Conservation (phyloP, 306 rosid genomes). For the Myrica gale region DNA sequence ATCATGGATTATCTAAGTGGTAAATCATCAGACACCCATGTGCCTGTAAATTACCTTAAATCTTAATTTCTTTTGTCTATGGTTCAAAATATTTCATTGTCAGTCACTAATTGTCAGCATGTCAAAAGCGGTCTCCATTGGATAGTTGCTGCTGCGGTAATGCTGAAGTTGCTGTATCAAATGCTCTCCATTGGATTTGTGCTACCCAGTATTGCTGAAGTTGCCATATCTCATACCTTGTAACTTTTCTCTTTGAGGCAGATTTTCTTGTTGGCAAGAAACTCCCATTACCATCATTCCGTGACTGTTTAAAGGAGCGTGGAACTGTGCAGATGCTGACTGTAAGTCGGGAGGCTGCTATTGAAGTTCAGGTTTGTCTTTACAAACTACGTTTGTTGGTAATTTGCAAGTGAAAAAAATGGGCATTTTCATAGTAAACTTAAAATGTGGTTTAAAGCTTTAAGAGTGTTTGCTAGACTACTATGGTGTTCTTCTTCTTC, state of each 20-base stretch:
- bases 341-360: conserved; percentile 86
- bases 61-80: conserved; percentile 33
- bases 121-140: conserved; percentile 83
- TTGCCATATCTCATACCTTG: conserved; percentile 63
- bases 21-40: conserved; percentile 42
- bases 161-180: conserved; percentile 84
- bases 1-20: conserved; percentile 91
- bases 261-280: conserved; percentile 87
- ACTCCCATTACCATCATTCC: conserved; percentile 80
- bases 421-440: not conserved
- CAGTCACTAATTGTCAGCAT: conserved; percentile 92
- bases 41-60: conserved; percentile 25
- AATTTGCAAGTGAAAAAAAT: not conserved
- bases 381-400: conserved; percentile 21
- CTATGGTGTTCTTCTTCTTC: not conserved
- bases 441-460: not conserved
- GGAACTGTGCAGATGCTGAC: conserved; percentile 96
- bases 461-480: not conserved
- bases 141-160: conserved; percentile 98
- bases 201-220: conserved; percentile 70
- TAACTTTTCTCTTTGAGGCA: conserved; percentile 82
- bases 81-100: conserved; percentile 81
- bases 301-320: conserved; percentile 84
- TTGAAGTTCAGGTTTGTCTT: conserved; percentile 88
- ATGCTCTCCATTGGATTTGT: conserved; percentile 63